These are phyloP conservation scores for Fomitopsis pinicola DNA, from an alignment of 1,284 basidiomycete genomes.

Conservation along the genomic window DNA sequence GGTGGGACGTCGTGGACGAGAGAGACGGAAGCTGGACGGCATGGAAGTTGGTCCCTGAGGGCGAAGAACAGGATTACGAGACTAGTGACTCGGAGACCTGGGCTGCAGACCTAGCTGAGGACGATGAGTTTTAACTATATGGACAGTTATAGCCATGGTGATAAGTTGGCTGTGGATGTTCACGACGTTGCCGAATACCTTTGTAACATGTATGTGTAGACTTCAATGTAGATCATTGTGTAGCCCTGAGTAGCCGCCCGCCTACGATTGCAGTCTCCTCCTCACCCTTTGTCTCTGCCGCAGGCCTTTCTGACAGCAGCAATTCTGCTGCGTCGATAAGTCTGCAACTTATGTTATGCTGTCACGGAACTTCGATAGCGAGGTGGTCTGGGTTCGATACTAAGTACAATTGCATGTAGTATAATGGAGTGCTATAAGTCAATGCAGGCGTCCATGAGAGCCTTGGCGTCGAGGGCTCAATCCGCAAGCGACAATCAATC, in stretches of 20 bases:
- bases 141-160: not conserved
- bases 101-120: slow-evolving; percentile 20
- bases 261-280: not conserved
- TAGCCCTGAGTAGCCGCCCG: not conserved
- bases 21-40: slow-evolving; percentile 39
- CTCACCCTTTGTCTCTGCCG: not conserved
- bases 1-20: slow-evolving; percentile 43
- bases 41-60: slow-evolving; percentile 41
- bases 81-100: slow-evolving; percentile 54
- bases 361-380: not conserved
- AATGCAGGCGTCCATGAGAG: not conserved
- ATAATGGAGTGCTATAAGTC: slow-evolving; percentile 3
- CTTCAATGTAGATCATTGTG: not conserved
- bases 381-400: not conserved
- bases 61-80: slow-evolving; percentile 37
- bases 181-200: not conserved
- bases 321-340: no score
- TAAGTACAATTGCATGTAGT: not conserved
- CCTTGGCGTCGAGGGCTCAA: not conserved
- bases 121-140: not conserved
- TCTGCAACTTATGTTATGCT: not conserved
- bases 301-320: no score
- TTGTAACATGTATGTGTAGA: not conserved
- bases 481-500: not conserved
- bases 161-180: not conserved